Conservation (phyloP, 2,329 filamentous ascomycete genomes). For the Fusarium sp. region DNA sequence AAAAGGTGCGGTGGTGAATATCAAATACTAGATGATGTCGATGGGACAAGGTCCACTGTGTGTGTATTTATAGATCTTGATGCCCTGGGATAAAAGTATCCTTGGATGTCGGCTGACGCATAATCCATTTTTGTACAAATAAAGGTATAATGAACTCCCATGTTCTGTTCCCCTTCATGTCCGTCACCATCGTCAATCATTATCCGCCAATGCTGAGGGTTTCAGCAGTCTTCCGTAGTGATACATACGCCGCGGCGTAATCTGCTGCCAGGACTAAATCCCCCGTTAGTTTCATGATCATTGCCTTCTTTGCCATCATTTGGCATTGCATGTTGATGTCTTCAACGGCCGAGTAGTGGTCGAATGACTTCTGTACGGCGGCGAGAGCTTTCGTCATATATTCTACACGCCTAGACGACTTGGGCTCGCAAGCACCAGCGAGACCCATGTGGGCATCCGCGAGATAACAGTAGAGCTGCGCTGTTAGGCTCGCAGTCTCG, state of each 20-base stretch:
- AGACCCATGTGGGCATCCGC: constrained; percentile 85
- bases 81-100: constrained; percentile 7
- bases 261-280: constrained; percentile 75
- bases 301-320: constrained; percentile 85
- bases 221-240: constrained; percentile 62
- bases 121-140: constrained; percentile 36
- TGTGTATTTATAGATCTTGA: constrained; percentile 22
- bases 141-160: constrained; percentile 24
- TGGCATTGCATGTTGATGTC: constrained; percentile 78
- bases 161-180: not conserved
- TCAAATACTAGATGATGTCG: not conserved
- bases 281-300: constrained; percentile 78
- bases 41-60: constrained; percentile 1
- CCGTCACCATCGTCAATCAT: constrained; percentile 19
- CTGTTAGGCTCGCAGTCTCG: constrained; percentile 72
- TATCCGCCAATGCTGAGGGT: constrained; percentile 46
- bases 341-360: constrained; percentile 75
- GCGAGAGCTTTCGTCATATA: constrained; percentile 70
- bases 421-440: constrained; percentile 67
- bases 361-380: constrained; percentile 73
- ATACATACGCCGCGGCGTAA: constrained; percentile 74
- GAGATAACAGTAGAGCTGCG: constrained; percentile 76
- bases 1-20: constrained; percentile 56
- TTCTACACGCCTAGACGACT: constrained; percentile 64
- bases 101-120: not conserved